A percentile compares a stretch with the other conserved stretches of the same genome.
Evolutionary conservation across 2,329 filamentous ascomycete species (phyloP).

Genomic region (Rhynchosporium agropyri): DNA sequence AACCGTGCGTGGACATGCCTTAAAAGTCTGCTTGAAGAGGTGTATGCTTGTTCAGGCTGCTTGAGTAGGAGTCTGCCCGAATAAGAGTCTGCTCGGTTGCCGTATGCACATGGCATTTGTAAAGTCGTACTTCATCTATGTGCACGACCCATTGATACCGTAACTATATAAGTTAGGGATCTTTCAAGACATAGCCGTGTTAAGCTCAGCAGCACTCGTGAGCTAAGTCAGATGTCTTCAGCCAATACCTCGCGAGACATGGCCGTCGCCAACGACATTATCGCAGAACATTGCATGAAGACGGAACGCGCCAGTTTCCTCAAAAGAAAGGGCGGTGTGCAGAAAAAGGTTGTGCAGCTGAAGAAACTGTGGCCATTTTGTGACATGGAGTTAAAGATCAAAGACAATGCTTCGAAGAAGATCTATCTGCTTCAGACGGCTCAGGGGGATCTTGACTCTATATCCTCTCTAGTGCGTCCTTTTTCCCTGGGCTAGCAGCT

Average conservation of each 20-base stretch:
- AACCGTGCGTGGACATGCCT: neutral
- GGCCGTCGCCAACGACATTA: neutral
- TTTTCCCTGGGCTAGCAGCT: neutral
- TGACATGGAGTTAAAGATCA: slow-evolving; percentile 5
- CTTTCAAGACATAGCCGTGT: neutral
- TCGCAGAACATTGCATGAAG: neutral
- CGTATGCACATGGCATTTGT: neutral
- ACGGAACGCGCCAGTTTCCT: slow-evolving; percentile 4
- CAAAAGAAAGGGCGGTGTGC: neutral
- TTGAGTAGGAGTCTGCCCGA: too few species aligned
- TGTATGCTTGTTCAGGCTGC: too few species aligned
- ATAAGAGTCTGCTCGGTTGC: neutral
- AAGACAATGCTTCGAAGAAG: neutral
- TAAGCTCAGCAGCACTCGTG: too few species aligned
- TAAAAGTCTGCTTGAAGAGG: neutral
- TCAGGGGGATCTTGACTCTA: neutral
- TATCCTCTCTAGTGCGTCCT: neutral
- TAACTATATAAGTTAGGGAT: neutral
- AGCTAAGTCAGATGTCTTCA: neutral
- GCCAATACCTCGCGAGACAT: neutral
- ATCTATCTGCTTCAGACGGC: neutral
- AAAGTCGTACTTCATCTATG: neutral
- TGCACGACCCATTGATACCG: neutral
- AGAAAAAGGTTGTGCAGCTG: slow-evolving; percentile 1
- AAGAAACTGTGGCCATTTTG: slow-evolving; percentile 11